Conservation (phyloP, 805 yeast genomes). For the Cephaloascus albidus region DNA sequence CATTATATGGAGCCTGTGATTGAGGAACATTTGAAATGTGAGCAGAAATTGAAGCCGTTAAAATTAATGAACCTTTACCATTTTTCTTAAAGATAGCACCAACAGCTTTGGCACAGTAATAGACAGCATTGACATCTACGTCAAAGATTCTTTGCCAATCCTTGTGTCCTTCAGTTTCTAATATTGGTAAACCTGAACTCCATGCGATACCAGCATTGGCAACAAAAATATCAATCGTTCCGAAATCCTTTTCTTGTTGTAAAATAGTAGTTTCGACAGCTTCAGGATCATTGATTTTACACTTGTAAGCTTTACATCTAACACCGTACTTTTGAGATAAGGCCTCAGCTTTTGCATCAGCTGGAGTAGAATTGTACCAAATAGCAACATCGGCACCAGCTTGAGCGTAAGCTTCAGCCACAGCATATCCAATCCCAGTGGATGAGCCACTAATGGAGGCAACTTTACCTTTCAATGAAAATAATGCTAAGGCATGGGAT, state of each 20-base stretch:
- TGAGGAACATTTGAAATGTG: conserved; percentile 37
- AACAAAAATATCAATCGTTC: conserved; percentile 30
- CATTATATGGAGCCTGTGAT: conserved; percentile 35
- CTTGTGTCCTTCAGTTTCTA: conserved; percentile 36
- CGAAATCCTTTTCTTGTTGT: conserved; percentile 24
- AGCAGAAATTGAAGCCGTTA: conserved; percentile 39
- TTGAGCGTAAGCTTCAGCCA: conserved; percentile 36
- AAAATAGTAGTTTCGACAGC: conserved; percentile 17
- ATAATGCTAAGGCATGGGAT: conserved; percentile 23
- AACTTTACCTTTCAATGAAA: conserved; percentile 34
- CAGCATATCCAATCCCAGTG: conserved; percentile 36
- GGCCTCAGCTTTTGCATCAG: conserved; percentile 27
- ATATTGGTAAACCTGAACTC: conserved; percentile 35
- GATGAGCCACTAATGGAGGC: conserved; percentile 37
- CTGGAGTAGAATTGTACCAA: conserved; percentile 2
- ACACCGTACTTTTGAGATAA: conserved; percentile 24
- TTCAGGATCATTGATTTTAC: conserved; percentile 21
- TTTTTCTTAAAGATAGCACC: conserved; percentile 28
- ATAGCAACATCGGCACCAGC: conserved; percentile 32
- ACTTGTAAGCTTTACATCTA: conserved; percentile 9
- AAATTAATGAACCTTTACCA: conserved; percentile 31
- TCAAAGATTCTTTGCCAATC: conserved; percentile 22
- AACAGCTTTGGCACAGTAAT: conserved; percentile 31
- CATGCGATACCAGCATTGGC: conserved; percentile 36
- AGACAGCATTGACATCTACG: conserved; percentile 31